phyloP scores from a whole-genome alignment of 768 basidiomycete genomes.

The Psilocybe tampanensis region DNA sequence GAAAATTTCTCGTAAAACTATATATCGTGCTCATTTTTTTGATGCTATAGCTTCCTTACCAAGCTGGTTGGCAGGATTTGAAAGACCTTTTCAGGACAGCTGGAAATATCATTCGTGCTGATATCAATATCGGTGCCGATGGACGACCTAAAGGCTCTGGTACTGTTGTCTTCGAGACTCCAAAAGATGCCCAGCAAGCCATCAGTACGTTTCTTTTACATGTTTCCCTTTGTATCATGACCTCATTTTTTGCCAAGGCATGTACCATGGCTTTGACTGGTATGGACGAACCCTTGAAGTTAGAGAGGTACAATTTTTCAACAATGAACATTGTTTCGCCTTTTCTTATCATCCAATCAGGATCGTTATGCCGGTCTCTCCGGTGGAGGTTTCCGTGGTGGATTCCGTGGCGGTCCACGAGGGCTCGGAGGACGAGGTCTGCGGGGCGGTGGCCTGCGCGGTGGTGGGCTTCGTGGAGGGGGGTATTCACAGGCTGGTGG shows the following conservation, averaged over 20 bases:
- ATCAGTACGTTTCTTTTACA: slow-evolving; percentile 66
- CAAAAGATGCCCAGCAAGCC: slow-evolving; percentile 89
- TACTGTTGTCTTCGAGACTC: slow-evolving; percentile 93
- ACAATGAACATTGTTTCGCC: no score
- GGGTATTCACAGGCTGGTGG: slow-evolving; percentile 46
- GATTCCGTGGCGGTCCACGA: slow-evolving; percentile 54
- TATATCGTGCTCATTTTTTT: not conserved
- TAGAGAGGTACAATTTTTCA: slow-evolving; percentile 73
- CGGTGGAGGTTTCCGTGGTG: slow-evolving; percentile 68
- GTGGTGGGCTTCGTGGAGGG: slow-evolving; percentile 40
- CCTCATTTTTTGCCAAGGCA: slow-evolving; percentile 49
- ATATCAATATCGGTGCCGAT: slow-evolving; percentile 92
- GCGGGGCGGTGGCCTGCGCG: no score
- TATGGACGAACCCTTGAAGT: slow-evolving; percentile 95
- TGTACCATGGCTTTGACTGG: slow-evolving; percentile 99
- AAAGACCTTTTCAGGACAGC: slow-evolving; percentile 97
- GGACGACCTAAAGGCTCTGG: slow-evolving; percentile 95
- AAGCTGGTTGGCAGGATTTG: slow-evolving; percentile 98
- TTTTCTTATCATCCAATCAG: slow-evolving; percentile 37
- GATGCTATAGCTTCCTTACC: slow-evolving; percentile 93
- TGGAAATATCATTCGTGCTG: slow-evolving; percentile 93
- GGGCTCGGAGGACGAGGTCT: slow-evolving; percentile 46
- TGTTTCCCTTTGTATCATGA: not conserved
- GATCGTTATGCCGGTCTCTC: slow-evolving; percentile 89
- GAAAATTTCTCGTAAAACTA: not conserved